Conservation (phyloP, 164 flowering plant genomes). For the Platanus orientalis region DNA sequence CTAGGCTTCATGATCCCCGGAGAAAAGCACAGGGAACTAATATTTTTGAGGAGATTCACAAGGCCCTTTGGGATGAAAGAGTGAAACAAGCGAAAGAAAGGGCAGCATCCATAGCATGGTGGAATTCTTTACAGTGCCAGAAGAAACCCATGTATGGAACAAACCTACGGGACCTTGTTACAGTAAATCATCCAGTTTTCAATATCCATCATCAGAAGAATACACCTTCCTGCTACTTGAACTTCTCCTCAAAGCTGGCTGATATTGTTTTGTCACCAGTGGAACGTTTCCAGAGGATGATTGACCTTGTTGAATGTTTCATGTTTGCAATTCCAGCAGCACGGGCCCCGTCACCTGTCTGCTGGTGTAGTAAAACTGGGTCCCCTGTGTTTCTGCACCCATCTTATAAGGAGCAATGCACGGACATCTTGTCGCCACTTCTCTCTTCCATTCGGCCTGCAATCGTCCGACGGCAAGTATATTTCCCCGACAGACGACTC, state of each 20-base stretch:
- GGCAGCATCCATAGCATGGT: slow-evolving; percentile 89
- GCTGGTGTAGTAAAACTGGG: slow-evolving; percentile 77
- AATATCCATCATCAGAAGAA: slow-evolving; percentile 49
- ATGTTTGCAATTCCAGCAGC: slow-evolving; percentile 99
- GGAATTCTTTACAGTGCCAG: slow-evolving; percentile 89
- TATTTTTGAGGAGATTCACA: slow-evolving; percentile 80
- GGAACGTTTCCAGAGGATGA: slow-evolving; percentile 66
- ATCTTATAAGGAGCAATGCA: slow-evolving; percentile 46
- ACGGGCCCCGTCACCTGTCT: slow-evolving; percentile 70
- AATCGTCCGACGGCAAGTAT: slow-evolving; percentile 85
- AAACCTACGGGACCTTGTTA: slow-evolving; percentile 55
- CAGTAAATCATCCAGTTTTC: slow-evolving; percentile 56
- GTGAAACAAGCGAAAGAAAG: slow-evolving; percentile 61
- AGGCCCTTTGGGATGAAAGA: slow-evolving; percentile 72
- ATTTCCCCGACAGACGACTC: slow-evolving; percentile 95
- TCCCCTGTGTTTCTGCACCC: slow-evolving; percentile 54
- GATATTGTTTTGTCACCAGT: slow-evolving; percentile 76
- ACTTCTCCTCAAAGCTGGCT: slow-evolving; percentile 73
- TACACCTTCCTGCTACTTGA: slow-evolving; percentile 44
- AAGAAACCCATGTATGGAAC: slow-evolving; percentile 77
- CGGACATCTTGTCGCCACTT: slow-evolving; percentile 61
- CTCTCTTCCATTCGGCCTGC: slow-evolving; percentile 89
- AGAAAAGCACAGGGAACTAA: slow-evolving; percentile 44
- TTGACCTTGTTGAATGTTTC: slow-evolving; percentile 71
- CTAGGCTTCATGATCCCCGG: slow-evolving; percentile 11